These are phyloP conservation scores for Inga laurina DNA, from an alignment of 306 rosid species.

Conservation along the genomic window DNA sequence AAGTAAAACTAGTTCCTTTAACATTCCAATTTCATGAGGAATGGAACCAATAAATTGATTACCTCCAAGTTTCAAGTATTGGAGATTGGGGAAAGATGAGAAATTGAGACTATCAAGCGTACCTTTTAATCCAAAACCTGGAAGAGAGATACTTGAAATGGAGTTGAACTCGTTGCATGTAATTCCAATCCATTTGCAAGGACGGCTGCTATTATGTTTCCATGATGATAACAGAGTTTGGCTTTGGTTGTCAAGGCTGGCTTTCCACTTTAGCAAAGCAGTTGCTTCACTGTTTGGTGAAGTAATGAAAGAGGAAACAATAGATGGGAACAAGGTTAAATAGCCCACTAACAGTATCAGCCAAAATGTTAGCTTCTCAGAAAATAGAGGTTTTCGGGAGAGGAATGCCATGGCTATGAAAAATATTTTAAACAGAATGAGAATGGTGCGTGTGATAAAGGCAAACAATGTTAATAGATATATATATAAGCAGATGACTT, in stretches of 20 bases:
- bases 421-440: neutral
- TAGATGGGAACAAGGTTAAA: neutral
- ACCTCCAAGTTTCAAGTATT: neutral
- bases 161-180: constrained; percentile 2
- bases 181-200: constrained; percentile 23
- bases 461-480: neutral
- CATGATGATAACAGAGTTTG: constrained; percentile 21
- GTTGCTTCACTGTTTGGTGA: neutral
- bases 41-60: neutral
- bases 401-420: neutral
- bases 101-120: neutral
- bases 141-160: neutral
- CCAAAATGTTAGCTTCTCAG: neutral
- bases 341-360: neutral
- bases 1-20: too few relatives aligned
- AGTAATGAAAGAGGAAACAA: neutral
- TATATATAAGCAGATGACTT: too few relatives aligned
- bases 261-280: neutral
- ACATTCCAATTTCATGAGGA: neutral
- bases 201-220: neutral
- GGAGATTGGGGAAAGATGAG: neutral
- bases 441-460: neutral
- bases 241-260: constrained; percentile 14
- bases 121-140: neutral
- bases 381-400: too few relatives aligned